Evolutionary conservation across 2,329 filamentous ascomycete species (phyloP).

Genomic region (Leptodontidium sp.): DNA sequence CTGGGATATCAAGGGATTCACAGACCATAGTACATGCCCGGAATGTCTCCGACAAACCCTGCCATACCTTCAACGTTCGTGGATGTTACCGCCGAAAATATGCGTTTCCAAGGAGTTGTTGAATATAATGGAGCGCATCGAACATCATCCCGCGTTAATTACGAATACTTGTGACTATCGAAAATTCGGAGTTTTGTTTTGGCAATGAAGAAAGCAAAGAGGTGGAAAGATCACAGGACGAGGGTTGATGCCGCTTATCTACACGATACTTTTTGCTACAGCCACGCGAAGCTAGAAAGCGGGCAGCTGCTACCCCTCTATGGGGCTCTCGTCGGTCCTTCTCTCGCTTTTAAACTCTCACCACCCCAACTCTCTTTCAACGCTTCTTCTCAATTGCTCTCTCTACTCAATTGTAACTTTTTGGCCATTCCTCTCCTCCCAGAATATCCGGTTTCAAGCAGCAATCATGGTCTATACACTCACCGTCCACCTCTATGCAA

Average conservation of each 20-base stretch:
- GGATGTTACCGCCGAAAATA: not conserved
- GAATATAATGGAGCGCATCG: not conserved
- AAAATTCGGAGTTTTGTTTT: not conserved
- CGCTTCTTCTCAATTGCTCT: not conserved
- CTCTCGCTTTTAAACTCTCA: constrained; percentile 13
- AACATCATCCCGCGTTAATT: not conserved
- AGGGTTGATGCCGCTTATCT: not conserved
- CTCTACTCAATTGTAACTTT: constrained; percentile 6
- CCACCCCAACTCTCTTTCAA: not conserved
- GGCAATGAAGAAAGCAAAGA: too few species aligned
- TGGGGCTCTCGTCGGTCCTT: constrained; percentile 19
- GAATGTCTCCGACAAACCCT: constrained; percentile 49
- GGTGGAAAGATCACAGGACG: too few species aligned
- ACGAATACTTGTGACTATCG: not conserved
- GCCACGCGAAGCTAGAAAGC: constrained; percentile 10
- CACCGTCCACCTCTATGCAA: constrained; percentile 74
- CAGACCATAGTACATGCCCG: constrained; percentile 64
- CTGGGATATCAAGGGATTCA: not conserved
- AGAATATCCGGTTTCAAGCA: not conserved
- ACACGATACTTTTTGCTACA: constrained; percentile 20
- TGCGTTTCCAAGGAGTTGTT: not conserved
- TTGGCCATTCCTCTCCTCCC: not conserved
- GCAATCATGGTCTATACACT: constrained; percentile 72
- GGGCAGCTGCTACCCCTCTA: constrained; percentile 20
- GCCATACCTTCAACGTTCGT: constrained; percentile 9